These are phyloP conservation scores for Lenwebbia sp. DNA, from an alignment of 345 rosid genomes.

Conservation along the genomic window DNA sequence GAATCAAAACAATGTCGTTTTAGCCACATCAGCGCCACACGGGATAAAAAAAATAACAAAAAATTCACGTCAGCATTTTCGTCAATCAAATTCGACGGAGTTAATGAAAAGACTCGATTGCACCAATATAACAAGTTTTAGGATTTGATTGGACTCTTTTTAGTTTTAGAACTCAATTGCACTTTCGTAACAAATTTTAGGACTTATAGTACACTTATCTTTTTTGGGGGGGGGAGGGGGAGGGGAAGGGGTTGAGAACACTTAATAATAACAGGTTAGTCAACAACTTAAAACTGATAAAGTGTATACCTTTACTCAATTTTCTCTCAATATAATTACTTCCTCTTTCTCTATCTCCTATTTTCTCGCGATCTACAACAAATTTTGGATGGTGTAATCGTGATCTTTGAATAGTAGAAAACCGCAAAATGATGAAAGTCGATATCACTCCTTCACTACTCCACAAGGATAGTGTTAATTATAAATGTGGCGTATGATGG, in stretches of 20 bases:
- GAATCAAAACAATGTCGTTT: no score
- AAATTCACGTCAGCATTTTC: no score
- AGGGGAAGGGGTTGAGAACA: background rate
- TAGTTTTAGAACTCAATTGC: no score
- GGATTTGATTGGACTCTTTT: no score
- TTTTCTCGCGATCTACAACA: background rate
- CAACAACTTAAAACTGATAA: background rate
- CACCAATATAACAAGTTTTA: no score
- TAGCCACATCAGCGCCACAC: no score
- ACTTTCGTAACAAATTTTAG: no score
- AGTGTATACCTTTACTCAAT: background rate
- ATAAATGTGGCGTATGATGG: background rate
- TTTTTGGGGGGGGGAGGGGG: background rate
- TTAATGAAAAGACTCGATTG: no score
- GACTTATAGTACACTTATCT: no score
- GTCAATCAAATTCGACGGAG: no score
- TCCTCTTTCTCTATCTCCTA: background rate
- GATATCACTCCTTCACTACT: background rate
- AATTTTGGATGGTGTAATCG: background rate
- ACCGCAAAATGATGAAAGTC: background rate
- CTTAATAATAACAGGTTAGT: background rate
- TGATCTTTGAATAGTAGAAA: background rate
- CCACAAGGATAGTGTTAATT: background rate
- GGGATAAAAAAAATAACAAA: no score
- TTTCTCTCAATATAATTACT: background rate